Evolutionary conservation across 1,284 basidiomycete species (phyloP), one percentile per base, ranked within the genome.

Genomic region (Prillingera fragicola): DNA sequence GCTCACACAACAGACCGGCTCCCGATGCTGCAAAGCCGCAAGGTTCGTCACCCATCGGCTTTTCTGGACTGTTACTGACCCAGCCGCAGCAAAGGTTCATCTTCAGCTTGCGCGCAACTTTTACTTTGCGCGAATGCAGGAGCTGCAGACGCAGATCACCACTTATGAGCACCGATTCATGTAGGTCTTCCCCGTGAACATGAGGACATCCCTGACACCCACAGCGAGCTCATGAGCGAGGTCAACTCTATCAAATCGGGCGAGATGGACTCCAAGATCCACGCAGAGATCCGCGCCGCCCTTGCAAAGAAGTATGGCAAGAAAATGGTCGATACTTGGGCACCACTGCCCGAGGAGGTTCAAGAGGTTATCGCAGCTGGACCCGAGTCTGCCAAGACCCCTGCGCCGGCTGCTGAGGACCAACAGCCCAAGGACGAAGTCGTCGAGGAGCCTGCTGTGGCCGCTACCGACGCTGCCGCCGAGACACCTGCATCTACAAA

Each of bases 161-260:
- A 74, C 72, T 2, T 84, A 88, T 62, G 88, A 92, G 69, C 62
- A 71, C 19, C 80, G 78, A 45, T 92, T 89, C 76, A 85, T 80
- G 87, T 85, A 56, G 31, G 75, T 71, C 25, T 34, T 24, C 18
- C 14, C 22, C 9, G n/a, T 10, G 23, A 17, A n/a, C 17, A 22
- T 9, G 22, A 15, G 17, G 5, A 4, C n/a, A n/a, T n/a, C 48
- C 17, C 41, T 51, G 22, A 46, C 41, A 8, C 13, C n/a, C 4
- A 5, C 32, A 52, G 50, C 22, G 46, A 48, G 7, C 48, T 72
- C 29, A 61, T 66, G 57, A 38, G 45, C 8, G 70, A 72, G 41
- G 60, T 70, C 38, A 80, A 84, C 43, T 79, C 82, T 7, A 84
- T 90, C 55, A 80, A 81, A 24, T 73, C 76, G 12, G 87, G 87